These are phyloP conservation scores for Leucoagaricus sp. DNA, from an alignment of 1,284 basidiomycete species.

Conservation along the genomic window DNA sequence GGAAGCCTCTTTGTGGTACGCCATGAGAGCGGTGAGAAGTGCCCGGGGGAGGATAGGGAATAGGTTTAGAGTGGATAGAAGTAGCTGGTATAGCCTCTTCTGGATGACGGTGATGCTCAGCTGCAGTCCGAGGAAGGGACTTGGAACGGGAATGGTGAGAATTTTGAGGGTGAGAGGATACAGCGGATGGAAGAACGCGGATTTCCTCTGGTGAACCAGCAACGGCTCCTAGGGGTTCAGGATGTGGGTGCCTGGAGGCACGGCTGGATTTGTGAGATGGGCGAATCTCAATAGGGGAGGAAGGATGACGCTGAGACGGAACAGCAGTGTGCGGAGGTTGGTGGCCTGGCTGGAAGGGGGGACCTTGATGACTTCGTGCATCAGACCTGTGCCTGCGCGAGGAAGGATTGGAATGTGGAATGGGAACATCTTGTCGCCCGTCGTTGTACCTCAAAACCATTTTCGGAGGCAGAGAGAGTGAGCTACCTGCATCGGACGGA, in stretches of 20 bases:
- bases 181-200: constrained; percentile 46
- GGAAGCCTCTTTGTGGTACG: constrained; percentile 31
- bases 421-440: constrained; percentile 60
- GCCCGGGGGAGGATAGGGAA: constrained; percentile 19
- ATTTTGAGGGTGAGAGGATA: constrained; percentile 23
- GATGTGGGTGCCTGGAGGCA: constrained; percentile 23
- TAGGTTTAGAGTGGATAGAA: constrained; percentile 20
- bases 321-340: constrained; percentile 5
- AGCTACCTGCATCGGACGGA: constrained; percentile 61
- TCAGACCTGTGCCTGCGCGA: constrained; percentile 24
- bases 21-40: constrained; percentile 23
- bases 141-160: constrained; percentile 37
- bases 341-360: background rate
- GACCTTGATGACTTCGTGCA: background rate
- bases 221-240: constrained; percentile 20
- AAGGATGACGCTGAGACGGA: background rate
- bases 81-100: constrained; percentile 22
- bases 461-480: constrained; percentile 66
- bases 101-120: constrained; percentile 22
- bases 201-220: constrained; percentile 50
- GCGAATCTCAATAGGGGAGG: background rate
- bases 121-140: constrained; percentile 43
- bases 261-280: constrained; percentile 19
- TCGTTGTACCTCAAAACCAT: constrained; percentile 71
- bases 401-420: constrained; percentile 37